Base-by-base conservation (phyloP, 1,139 yeast species). In the Magnusiomyces magnusii region DNA sequence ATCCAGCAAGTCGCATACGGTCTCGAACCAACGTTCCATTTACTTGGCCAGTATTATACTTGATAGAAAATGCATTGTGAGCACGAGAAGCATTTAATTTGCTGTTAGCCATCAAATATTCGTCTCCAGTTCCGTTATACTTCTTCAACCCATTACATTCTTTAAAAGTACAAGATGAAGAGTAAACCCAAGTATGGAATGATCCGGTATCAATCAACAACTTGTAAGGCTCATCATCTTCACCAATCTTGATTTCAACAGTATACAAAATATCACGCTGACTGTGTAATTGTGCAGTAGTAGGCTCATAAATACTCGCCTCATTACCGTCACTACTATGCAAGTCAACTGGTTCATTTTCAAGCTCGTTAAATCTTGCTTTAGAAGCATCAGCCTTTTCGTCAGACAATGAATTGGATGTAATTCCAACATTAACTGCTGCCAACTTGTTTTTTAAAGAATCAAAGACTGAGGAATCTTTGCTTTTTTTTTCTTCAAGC, bases 201-300 rank as follows among this genome's bases (percentile, higher is more conserved):
- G 86, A 82, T 1, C 87, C 89, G 0, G 90, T 84, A 68, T 85
- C 90, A 31, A 85, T 72, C 21, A 85, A 75, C 52, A 85, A 71
- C 5, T 81, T 80, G 66, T 78, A 83, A 1, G 53, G n/a, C 24
- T 58, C 54, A 15, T 27, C 47, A 23, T 53, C 36, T 23, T 21
- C 27, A 27, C 74, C 75, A 19, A 71, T 51, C 24, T 62, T 58
- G 19, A 69, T 61, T 47, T 66, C 63, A 42, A 71, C 57, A 53
- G 62, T 69, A 60, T 71, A 71, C 13, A 73, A 68, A 44, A 44
- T 21, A n/a, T 44, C 49, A 9, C 17, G 10, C 7, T 44, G 49
- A 23, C 27, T 44, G 49, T 19, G 21, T 21, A 44, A 7, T 17
- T 44, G 49, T 19, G 49, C 49, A 21, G 49, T 44, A 5, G 49